Percentiles rank a stretch among this genome's conserved stretches.
Evolutionary conservation across 2,329 filamentous ascomycete genomes (phyloP).

Genomic region (Helotiales sp.): DNA sequence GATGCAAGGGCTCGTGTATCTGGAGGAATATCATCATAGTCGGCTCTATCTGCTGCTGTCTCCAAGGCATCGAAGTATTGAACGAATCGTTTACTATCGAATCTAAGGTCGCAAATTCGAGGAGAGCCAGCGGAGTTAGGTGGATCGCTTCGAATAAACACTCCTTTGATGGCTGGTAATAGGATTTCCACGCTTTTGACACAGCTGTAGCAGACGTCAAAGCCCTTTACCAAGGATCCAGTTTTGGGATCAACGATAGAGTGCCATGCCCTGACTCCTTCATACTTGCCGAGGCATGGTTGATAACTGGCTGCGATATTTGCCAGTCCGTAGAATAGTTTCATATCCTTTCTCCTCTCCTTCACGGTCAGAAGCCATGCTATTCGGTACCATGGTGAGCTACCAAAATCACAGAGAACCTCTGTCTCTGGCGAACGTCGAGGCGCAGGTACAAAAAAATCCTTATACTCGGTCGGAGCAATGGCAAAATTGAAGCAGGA

Average conservation of each 20-base stretch:
- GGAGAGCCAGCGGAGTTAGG: slow-evolving; percentile 44
- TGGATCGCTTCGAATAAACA: slow-evolving; percentile 51
- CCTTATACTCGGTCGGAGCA: slow-evolving; percentile 64
- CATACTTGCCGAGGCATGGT: slow-evolving; percentile 58
- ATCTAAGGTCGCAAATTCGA: slow-evolving; percentile 70
- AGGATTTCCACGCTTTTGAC: slow-evolving; percentile 70
- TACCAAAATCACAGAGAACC: slow-evolving; percentile 76
- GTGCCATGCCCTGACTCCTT: slow-evolving; percentile 68
- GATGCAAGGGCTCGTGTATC: slow-evolving; percentile 30
- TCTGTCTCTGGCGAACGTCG: slow-evolving; percentile 56
- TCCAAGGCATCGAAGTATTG: slow-evolving; percentile 63
- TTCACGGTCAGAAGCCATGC: slow-evolving; percentile 81
- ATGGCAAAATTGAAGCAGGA: slow-evolving; percentile 75
- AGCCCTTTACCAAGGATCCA: slow-evolving; percentile 63
- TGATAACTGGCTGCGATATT: slow-evolving; percentile 56
- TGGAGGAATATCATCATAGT: slow-evolving; percentile 29
- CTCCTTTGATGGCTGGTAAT: slow-evolving; percentile 68
- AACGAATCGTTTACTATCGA: slow-evolving; percentile 54
- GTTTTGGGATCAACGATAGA: slow-evolving; percentile 70
- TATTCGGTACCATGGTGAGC: slow-evolving; percentile 76
- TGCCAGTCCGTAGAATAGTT: slow-evolving; percentile 69
- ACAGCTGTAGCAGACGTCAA: slow-evolving; percentile 75
- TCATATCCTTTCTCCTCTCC: slow-evolving; percentile 63
- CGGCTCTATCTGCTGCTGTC: slow-evolving; percentile 52
- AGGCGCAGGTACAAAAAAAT: slow-evolving; percentile 63